Percentiles rank a stretch among this genome's conserved stretches.
These are phyloP conservation scores for Phylloporus arenicola DNA, from an alignment of 768 basidiomycete species.

Conservation along the genomic window DNA sequence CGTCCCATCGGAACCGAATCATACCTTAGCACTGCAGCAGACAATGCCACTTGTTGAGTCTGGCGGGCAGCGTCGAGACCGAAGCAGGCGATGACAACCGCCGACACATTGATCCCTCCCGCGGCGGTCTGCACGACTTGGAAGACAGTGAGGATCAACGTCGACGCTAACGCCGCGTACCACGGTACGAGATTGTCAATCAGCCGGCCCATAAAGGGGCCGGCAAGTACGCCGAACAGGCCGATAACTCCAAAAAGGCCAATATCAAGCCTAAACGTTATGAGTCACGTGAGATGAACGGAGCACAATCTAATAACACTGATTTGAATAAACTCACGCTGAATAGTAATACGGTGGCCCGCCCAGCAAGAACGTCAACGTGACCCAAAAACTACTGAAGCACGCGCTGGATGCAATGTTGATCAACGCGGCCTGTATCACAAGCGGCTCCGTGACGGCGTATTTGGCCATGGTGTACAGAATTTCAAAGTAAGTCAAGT, in stretches of 20 bases:
- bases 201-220: conserved; percentile 62
- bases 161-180: conserved; percentile 63
- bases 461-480: conserved; percentile 75
- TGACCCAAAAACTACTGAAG: conserved; percentile 63
- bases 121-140: conserved; percentile 64
- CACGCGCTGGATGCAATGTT: conserved; percentile 57
- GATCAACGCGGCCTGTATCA: conserved; percentile 65
- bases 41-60: conserved; percentile 62
- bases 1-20: conserved; percentile 5
- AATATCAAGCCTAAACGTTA: conserved; percentile 42
- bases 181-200: conserved; percentile 73
- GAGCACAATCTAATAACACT: neutral
- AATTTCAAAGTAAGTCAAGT: conserved; percentile 62
- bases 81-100: conserved; percentile 63
- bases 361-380: conserved; percentile 76
- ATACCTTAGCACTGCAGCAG: conserved; percentile 55
- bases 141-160: conserved; percentile 43
- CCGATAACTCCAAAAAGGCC: conserved; percentile 75
- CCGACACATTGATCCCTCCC: conserved; percentile 64
- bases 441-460: conserved; percentile 68
- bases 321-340: conserved; percentile 42
- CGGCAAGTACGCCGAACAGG: conserved; percentile 61
- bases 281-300: neutral
- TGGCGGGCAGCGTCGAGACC: conserved; percentile 75
- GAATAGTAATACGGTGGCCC: conserved; percentile 72